A percentile compares a stretch with the other conserved stretches of the same genome.
Evolutionary conservation across 148 eudicot species (phyloP).

Genomic region (Fallopia convolvulus): DNA sequence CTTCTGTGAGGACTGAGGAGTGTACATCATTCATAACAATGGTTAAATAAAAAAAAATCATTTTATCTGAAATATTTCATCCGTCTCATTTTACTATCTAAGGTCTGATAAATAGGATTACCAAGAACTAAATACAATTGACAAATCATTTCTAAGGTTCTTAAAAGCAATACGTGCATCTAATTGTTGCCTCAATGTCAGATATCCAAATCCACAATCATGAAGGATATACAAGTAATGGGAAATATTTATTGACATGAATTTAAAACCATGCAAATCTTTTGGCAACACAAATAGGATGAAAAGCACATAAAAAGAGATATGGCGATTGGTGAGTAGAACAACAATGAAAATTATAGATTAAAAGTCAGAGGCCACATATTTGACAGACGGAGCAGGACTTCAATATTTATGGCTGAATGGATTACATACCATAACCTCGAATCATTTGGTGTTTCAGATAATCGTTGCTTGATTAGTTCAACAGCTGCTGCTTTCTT

Average conservation of each 20-base stretch:
- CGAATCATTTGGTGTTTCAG: conserved; percentile 67
- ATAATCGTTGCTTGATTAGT: conserved; percentile 59
- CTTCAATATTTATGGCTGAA: neutral
- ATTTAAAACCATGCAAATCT: neutral
- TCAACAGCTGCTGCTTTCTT: conserved; percentile 92
- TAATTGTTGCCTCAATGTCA: neutral
- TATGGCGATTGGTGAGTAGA: neutral
- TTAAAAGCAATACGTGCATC: neutral
- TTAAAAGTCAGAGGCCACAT: neutral
- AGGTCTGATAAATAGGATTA: neutral
- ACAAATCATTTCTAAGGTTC: neutral
- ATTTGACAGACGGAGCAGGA: neutral
- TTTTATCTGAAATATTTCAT: neutral
- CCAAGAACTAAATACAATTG: neutral
- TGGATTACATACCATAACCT: conserved; percentile 60
- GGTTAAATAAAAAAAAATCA: neutral
- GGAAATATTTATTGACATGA: neutral
- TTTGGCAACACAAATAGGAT: neutral
- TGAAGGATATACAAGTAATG: neutral
- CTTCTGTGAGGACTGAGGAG: neutral
- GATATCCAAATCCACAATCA: neutral
- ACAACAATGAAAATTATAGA: neutral
- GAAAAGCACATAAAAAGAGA: neutral
- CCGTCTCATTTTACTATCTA: neutral
- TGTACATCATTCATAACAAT: neutral